Evolutionary conservation across 768 basidiomycete genomes (phyloP).

Genomic region (Amanita brunnescens): DNA sequence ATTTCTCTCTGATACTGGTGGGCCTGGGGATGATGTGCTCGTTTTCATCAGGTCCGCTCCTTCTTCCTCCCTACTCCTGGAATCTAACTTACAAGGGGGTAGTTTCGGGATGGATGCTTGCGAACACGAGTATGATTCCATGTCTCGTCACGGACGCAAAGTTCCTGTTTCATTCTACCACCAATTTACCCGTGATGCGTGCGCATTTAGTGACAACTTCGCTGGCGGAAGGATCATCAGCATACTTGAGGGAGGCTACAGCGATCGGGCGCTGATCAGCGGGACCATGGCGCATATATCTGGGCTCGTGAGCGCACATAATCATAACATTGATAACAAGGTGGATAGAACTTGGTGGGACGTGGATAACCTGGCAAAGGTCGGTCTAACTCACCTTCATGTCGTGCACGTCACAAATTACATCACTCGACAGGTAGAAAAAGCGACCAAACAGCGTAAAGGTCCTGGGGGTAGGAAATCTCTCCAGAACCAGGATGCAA

Average conservation of each 20-base stretch:
- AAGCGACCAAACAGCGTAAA: slow-evolving; percentile 42
- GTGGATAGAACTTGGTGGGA: slow-evolving; percentile 61
- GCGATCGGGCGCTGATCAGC: slow-evolving; percentile 78
- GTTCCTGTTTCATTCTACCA: slow-evolving; percentile 84
- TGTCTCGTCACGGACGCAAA: slow-evolving; percentile 89
- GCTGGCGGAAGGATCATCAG: slow-evolving; percentile 70
- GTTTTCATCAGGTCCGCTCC: slow-evolving; percentile 73
- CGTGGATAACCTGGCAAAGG: slow-evolving; percentile 49
- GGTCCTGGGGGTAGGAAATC: slow-evolving; percentile 42
- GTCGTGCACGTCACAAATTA: neutral
- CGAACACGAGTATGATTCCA: slow-evolving; percentile 82
- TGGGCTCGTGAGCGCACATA: slow-evolving; percentile 40
- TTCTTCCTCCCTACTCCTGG: neutral
- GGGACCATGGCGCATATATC: slow-evolving; percentile 76
- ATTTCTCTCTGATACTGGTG: slow-evolving; percentile 63
- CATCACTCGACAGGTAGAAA: slow-evolving; percentile 46
- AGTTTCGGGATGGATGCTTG: slow-evolving; percentile 95
- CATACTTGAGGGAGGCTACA: slow-evolving; percentile 93
- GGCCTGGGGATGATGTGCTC: slow-evolving; percentile 58
- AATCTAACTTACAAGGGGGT: neutral
- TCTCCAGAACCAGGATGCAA: slow-evolving; percentile 17
- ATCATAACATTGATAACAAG: slow-evolving; percentile 15
- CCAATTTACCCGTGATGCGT: slow-evolving; percentile 69
- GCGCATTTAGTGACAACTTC: slow-evolving; percentile 52
- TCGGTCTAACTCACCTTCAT: slow-evolving; percentile 18